Base-by-base conservation (phyloP, 768 basidiomycete genomes). In the Auricularia heimuer region DNA sequence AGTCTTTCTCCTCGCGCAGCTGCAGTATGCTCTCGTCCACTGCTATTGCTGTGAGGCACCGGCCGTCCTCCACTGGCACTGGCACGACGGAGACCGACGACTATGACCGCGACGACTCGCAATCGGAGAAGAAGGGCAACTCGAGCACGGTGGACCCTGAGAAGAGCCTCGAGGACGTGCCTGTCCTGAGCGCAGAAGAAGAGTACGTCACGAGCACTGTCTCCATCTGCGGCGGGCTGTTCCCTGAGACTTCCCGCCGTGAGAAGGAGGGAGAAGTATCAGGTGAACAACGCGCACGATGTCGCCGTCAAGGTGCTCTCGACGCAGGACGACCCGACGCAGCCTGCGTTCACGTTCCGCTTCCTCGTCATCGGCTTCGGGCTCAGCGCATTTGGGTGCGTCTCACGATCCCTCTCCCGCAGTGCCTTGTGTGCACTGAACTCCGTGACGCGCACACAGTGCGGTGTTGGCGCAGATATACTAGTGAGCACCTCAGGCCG, bases 301-400 rank as follows among this genome's bases (percentile, higher is more conserved):
- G 75, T 80, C 64, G 76, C 76, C 56, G 69, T 77, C 70, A 78
- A 78, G 73, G 77, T 78, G 58, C 65, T 79, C 65, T 71, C 70
- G 29, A 70, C 69, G 14, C 65, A 64, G 70, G 71, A 72, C 60
- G 71, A 72, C 58, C 64, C 68, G 0, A 54, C 62, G 2, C 64
- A 70, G 12, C 70, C 69, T 11, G 71, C 67, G 34, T 58, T 72
- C 65, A 74, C 73, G 11, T 73, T 74, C 68, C 67, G 73, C 44
- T 68, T 69, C 39, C 67, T 70, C 64, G 72, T 72, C 66, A 67
- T 74, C 24, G 71, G 69, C 63, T 65, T 75, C 47, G 74, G 73
- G 11, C 68, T 75, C 42, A 68, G 69, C 21, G 68, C 68, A 60
- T 75, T 75, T 65, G 71, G 69, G 24, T 65, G 68, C 10, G 72